Evolutionary conservation across 768 basidiomycete species (phyloP).

Genomic region (Leccinum broughii): DNA sequence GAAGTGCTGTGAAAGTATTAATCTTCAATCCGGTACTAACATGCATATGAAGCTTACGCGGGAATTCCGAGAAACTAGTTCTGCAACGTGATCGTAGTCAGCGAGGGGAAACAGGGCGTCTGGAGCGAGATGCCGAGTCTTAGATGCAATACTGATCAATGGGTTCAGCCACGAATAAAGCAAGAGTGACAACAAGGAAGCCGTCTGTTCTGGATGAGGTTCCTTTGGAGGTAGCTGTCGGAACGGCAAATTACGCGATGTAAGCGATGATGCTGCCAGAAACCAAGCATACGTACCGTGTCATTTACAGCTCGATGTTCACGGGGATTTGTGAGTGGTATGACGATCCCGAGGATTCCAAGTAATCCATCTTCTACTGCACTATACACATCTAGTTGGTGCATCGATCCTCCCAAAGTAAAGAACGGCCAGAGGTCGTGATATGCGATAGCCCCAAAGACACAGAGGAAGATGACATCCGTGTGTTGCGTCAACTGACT

Average conservation of each 20-base stretch:
- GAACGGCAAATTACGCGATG: conserved; percentile 8
- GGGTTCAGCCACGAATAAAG: conserved; percentile 56
- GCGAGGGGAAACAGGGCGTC: conserved; percentile 49
- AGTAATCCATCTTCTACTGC: background rate
- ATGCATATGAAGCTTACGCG: conserved; percentile 22
- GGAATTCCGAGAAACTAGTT: conserved; percentile 32
- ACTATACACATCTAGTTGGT: background rate
- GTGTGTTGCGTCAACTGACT: conserved; percentile 18
- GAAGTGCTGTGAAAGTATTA: background rate
- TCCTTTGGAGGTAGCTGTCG: background rate
- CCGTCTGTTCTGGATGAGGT: conserved; percentile 41
- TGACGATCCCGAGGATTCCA: conserved; percentile 6
- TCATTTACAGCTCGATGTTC: conserved; percentile 2
- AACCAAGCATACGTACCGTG: background rate
- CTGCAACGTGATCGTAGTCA: conserved; percentile 42
- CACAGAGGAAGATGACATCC: conserved; percentile 2
- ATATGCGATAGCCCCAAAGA: conserved; percentile 4
- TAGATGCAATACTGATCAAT: conserved; percentile 43
- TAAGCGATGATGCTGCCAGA: background rate
- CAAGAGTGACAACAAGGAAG: conserved; percentile 36
- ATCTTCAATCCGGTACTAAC: background rate
- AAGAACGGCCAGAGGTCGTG: conserved; percentile 13
- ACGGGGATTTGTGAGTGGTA: conserved; percentile 9
- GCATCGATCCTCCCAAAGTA: background rate
- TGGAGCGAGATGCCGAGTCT: conserved; percentile 41